Evolutionary conservation across 1,284 basidiomycete genomes (phyloP), one percentile per base, ranked within the genome.

Genomic region (Naganishia cerealis): DNA sequence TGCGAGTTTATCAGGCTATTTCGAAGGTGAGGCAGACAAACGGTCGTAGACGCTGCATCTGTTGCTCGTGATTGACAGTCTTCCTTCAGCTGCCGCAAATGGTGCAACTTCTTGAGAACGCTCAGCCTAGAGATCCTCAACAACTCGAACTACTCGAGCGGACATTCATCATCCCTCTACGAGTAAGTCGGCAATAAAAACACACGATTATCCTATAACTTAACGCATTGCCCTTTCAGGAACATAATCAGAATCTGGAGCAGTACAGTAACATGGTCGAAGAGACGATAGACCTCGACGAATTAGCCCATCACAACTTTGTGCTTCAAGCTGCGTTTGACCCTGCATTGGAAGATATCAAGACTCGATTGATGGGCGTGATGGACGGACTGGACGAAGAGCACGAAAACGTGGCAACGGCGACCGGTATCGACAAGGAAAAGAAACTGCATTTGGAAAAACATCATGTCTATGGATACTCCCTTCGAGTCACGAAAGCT

Each of bases 361-460:
- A 89, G 7, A 83, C 87, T 38, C 86, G 88, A 73, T 82, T 99
- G 12, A 82, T 84, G 40, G 82, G 85, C 68, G 87, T 88, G 0
- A 87, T 91, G 46, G 92, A 95, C 76, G 86, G 87, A 1, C 82
- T 99, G 18, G 92, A 99, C 73, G 84, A 85, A 7, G 92, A 97
- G 78, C 95, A 98, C 77, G 82, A 83, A 16, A 76, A 83, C 3
- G 89, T 88, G 0, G 91, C 90, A 8, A 81, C 83, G 8, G 90
- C 93, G 62, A 84, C 98, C 1, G 86, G 84, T 4, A 77, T 99
- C n/a, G 93, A 95, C 42, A 85, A 92, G 1, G 92, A 96, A 77
- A 96, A 97, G 83, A 98, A 98, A 81, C 83, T 99, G 21, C 94
- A 98, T 80, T 83, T 99, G 40, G 96, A 99, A 82, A 95, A 96